These are phyloP conservation scores for Pestalotiopsis sp. DNA, from an alignment of 2,329 filamentous ascomycete species.

Conservation along the genomic window DNA sequence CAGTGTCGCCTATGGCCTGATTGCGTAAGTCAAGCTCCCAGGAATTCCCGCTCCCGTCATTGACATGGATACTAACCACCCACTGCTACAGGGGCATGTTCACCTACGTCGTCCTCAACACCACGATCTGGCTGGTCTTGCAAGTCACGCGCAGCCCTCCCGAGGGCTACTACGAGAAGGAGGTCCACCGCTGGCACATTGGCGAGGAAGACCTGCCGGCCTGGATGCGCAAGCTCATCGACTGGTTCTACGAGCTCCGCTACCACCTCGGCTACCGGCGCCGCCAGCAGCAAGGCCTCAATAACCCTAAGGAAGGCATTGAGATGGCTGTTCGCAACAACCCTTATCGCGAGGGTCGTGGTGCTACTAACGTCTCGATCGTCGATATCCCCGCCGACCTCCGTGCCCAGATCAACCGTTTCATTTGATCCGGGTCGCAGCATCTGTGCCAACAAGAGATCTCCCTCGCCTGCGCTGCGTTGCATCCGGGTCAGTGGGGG, in stretches of 20 bases:
- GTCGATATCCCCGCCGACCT: constrained; percentile 3
- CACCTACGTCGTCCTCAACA: constrained; percentile 58
- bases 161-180: constrained; percentile 55
- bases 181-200: constrained; percentile 57
- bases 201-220: constrained; percentile 59
- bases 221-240: constrained; percentile 49
- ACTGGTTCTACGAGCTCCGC: constrained; percentile 18
- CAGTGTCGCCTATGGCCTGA: constrained; percentile 77
- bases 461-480: no score
- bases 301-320: constrained; percentile 28
- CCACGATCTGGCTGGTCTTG: constrained; percentile 51
- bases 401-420: neutral
- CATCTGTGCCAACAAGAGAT: neutral
- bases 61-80: neutral
- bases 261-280: constrained; percentile 6
- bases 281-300: constrained; percentile 11
- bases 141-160: constrained; percentile 49
- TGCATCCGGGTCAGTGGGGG: no score
- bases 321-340: constrained; percentile 31
- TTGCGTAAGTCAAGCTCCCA: constrained; percentile 55
- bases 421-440: neutral
- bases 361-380: constrained; percentile 20
- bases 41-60: neutral
- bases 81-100: constrained; percentile 46
- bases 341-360: neutral